These are phyloP conservation scores for Triangularia verruculosa DNA, from an alignment of 2,329 filamentous ascomycete genomes.

Conservation along the genomic window DNA sequence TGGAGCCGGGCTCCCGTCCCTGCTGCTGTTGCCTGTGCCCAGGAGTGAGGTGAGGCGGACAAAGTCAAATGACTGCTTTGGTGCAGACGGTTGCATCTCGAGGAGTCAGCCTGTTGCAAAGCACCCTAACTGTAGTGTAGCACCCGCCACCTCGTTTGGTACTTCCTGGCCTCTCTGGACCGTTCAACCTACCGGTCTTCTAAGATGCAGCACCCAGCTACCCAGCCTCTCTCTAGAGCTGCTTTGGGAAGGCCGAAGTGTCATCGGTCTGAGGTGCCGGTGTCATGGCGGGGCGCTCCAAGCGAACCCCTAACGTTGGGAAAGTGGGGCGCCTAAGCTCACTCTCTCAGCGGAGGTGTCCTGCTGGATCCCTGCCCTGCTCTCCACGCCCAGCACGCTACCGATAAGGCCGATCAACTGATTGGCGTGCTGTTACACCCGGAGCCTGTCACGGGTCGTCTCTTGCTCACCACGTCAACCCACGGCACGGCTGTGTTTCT, in stretches of 20 bases:
- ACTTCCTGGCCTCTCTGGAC: neutral
- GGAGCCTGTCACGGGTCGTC: conserved; percentile 24
- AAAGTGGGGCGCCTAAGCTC: neutral
- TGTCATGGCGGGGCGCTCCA: neutral
- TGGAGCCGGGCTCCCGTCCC: no score
- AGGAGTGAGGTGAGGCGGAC: neutral
- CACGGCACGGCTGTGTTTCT: neutral
- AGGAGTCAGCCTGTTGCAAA: neutral
- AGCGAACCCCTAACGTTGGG: neutral
- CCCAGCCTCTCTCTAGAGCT: neutral
- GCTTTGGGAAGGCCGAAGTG: neutral
- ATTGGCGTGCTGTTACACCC: conserved; percentile 21
- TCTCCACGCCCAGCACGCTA: conserved; percentile 13
- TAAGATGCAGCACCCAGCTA: neutral
- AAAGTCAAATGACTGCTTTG: conserved; percentile 8
- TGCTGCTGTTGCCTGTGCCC: neutral
- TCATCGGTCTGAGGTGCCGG: neutral
- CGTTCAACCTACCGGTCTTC: neutral
- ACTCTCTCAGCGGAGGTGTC: neutral
- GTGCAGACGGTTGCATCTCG: conserved; percentile 1
- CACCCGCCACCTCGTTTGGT: neutral
- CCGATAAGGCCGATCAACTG: conserved; percentile 25
- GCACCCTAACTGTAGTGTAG: neutral
- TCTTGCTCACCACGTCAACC: neutral
- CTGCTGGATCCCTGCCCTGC: conserved; percentile 1